A percentile compares a stretch with the other conserved stretches of the same genome.
Evolutionary conservation across 2,329 filamentous ascomycete species (phyloP).

Genomic region (Dothideomycetidae sp.): DNA sequence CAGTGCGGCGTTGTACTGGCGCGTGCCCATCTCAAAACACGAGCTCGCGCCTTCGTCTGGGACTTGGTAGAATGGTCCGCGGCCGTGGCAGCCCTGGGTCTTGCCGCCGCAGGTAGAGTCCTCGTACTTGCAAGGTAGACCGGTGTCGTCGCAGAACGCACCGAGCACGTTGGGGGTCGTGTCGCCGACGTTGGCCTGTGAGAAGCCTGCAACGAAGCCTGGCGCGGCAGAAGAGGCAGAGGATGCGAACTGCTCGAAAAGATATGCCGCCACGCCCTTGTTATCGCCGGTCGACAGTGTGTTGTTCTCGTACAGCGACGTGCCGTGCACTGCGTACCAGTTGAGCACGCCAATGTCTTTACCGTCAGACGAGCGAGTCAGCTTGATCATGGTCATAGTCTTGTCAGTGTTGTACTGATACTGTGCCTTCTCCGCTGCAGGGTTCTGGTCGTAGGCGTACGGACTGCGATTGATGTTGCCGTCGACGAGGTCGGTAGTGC

Average conservation of each 20-base stretch:
- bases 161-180: slow-evolving; percentile 79
- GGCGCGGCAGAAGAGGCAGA: slow-evolving; percentile 9
- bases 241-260: slow-evolving; percentile 56
- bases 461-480: slow-evolving; percentile 83
- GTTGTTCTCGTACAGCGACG: slow-evolving; percentile 82
- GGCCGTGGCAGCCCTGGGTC: slow-evolving; percentile 57
- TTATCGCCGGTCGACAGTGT: slow-evolving; percentile 89
- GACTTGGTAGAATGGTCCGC: slow-evolving; percentile 53
- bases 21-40: slow-evolving; percentile 60
- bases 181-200: slow-evolving; percentile 81
- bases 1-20: slow-evolving; percentile 52
- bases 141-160: slow-evolving; percentile 62
- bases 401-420: slow-evolving; percentile 61
- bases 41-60: slow-evolving; percentile 53
- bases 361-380: slow-evolving; percentile 51
- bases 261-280: slow-evolving; percentile 78
- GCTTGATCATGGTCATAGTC: slow-evolving; percentile 64
- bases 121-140: slow-evolving; percentile 54
- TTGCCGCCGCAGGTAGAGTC: slow-evolving; percentile 74
- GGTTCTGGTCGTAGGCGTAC: slow-evolving; percentile 78
- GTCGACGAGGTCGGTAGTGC: slow-evolving; percentile 53
- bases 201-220: slow-evolving; percentile 79
- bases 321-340: slow-evolving; percentile 88
- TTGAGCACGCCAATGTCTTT: slow-evolving; percentile 71
- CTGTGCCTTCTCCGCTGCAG: slow-evolving; percentile 53